phyloP scores from a whole-genome alignment of 1,284 basidiomycete genomes.

The Megacollybia platyphylla region DNA sequence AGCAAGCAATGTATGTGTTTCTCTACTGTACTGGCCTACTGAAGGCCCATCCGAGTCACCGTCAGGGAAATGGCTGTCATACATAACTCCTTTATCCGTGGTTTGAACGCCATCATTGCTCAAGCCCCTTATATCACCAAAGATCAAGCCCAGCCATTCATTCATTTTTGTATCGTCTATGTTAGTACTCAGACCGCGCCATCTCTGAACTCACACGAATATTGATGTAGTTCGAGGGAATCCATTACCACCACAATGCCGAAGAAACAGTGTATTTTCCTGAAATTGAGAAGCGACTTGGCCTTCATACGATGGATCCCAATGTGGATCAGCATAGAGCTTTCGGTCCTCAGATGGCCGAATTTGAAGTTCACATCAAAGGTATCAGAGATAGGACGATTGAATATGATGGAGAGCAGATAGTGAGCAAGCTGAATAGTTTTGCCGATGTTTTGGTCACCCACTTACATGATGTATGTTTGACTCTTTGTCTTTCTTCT shows the following conservation, averaged over 20 bases:
- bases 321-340: conserved; percentile 10
- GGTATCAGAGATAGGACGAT: conserved; percentile 8
- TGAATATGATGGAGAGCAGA: conserved; percentile 8
- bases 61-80: neutral
- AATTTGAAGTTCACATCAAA: conserved; percentile 10
- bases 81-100: conserved; percentile 10
- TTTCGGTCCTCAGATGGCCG: conserved; percentile 12
- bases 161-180: conserved; percentile 11
- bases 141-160: conserved; percentile 12
- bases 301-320: conserved; percentile 8
- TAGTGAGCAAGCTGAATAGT: conserved; percentile 10
- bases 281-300: conserved; percentile 12
- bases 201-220: neutral
- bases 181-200: neutral
- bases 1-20: conserved; percentile 6
- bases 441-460: conserved; percentile 12
- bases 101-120: conserved; percentile 11
- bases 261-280: conserved; percentile 13
- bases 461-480: conserved; percentile 11
- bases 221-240: conserved; percentile 6
- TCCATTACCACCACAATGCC: conserved; percentile 13
- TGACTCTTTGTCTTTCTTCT: neutral
- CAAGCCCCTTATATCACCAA: conserved; percentile 9
- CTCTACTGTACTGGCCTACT: neutral
- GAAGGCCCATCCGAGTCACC: neutral